Evolutionary conservation across 352 stramenopile species (phyloP).

Genomic region (Globisporangium sylvaticum): DNA sequence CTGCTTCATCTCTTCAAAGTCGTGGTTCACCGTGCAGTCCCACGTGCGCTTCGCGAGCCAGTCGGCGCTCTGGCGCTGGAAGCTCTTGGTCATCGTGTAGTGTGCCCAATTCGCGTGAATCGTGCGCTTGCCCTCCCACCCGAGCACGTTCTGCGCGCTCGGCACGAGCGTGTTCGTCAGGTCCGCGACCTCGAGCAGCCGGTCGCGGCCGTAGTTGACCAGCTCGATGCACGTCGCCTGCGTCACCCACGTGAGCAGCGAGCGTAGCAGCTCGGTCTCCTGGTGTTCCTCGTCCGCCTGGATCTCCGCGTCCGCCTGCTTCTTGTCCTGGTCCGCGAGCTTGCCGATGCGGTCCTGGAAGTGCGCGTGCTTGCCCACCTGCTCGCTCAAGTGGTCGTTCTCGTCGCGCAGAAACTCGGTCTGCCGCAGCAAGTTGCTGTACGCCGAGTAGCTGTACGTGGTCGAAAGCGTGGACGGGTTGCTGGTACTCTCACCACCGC

Average conservation of each 20-base stretch:
- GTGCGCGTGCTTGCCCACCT: constrained; percentile 18
- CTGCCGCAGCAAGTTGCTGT: constrained; percentile 18
- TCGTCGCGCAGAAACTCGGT: constrained; percentile 23
- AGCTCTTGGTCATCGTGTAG: constrained; percentile 46
- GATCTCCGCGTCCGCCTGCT: constrained; percentile 4
- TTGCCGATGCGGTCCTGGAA: constrained; percentile 17
- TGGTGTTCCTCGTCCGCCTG: constrained; percentile 8
- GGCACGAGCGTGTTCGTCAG: constrained; percentile 18
- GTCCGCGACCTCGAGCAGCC: constrained; percentile 22
- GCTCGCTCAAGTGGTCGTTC: constrained; percentile 18
- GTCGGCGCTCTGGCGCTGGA: constrained; percentile 24
- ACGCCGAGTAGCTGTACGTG: constrained; percentile 16
- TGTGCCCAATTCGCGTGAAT: constrained; percentile 37
- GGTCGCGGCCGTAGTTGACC: constrained; percentile 20
- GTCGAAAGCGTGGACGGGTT: neutral
- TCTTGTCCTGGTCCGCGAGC: constrained; percentile 14
- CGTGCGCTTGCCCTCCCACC: constrained; percentile 37
- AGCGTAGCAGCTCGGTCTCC: constrained; percentile 8
- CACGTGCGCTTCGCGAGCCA: constrained; percentile 32
- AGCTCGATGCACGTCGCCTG: constrained; percentile 9
- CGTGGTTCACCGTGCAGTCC: constrained; percentile 25
- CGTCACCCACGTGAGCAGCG: constrained; percentile 22
- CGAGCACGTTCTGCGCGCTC: constrained; percentile 27
- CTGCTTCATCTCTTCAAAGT: constrained; percentile 19
- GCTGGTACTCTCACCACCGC: neutral